Percentiles rank a stretch among this genome's conserved stretches.
These are phyloP conservation scores for Psilocybe cubensis DNA, from an alignment of 768 basidiomycete species.

Conservation along the genomic window DNA sequence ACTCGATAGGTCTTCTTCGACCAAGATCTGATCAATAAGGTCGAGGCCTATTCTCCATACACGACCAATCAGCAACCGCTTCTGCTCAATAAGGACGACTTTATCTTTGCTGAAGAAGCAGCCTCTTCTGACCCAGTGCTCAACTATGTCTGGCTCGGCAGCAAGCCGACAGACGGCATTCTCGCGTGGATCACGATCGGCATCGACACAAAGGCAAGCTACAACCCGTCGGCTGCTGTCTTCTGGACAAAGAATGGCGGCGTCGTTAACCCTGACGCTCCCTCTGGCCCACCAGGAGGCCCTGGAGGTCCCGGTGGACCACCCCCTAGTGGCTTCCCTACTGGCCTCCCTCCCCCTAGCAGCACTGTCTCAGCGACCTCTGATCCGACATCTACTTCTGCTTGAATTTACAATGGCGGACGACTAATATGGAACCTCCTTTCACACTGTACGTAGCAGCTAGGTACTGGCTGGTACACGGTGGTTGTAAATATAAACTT, in stretches of 20 bases:
- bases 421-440: not conserved
- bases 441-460: not conserved
- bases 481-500: not conserved
- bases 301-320: not conserved
- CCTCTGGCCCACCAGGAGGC: not conserved
- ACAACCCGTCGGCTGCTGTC: not conserved
- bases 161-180: constrained; percentile 5
- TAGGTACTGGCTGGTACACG: not conserved
- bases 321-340: constrained; percentile 4
- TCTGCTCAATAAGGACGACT: constrained; percentile 5
- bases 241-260: constrained; percentile 8
- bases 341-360: not conserved
- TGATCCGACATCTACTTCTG: not conserved
- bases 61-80: constrained; percentile 7
- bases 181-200: constrained; percentile 12
- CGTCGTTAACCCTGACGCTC: constrained; percentile 1
- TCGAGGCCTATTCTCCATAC: constrained; percentile 5
- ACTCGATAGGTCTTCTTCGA: constrained; percentile 8
- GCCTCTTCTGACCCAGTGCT: constrained; percentile 8
- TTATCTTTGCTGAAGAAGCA: constrained; percentile 7
- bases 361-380: not conserved
- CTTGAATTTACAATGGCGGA: constrained; percentile 26
- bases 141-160: constrained; percentile 10
- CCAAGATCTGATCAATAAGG: constrained; percentile 6
- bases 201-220: constrained; percentile 5